phyloP scores from a whole-genome alignment of 2,329 filamentous ascomycete species.

The Aureobasidium vineae region DNA sequence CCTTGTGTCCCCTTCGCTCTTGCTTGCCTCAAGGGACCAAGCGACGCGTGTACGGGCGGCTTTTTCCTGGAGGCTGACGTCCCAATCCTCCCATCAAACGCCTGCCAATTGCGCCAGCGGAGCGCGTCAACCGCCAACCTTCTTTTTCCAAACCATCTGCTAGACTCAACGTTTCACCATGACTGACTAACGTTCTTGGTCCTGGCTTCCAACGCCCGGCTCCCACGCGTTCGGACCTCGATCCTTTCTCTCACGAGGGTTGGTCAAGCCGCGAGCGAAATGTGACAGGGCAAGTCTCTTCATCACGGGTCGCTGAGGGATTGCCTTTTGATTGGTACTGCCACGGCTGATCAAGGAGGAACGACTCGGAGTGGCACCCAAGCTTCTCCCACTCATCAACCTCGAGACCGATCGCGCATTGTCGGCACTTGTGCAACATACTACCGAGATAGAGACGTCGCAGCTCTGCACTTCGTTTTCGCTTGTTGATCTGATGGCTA shows the following conservation, averaged over 20 bases:
- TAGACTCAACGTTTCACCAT: constrained; percentile 26
- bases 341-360: neutral
- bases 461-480: constrained; percentile 4
- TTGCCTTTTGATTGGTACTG: neutral
- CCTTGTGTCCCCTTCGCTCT: constrained; percentile 5
- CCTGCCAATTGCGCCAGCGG: constrained; percentile 25
- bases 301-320: neutral
- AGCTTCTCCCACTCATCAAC: neutral
- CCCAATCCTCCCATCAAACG: constrained; percentile 11
- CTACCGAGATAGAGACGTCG: constrained; percentile 20
- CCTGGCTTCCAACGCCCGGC: constrained; percentile 24
- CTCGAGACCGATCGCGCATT: neutral
- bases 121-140: constrained; percentile 26
- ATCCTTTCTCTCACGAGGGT: constrained; percentile 2
- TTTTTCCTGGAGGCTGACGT: neutral
- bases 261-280: constrained; percentile 11
- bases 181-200: constrained; percentile 10
- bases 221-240: constrained; percentile 22
- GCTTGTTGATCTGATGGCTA: constrained; percentile 13
- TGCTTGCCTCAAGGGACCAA: neutral
- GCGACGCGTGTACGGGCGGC: constrained; percentile 23
- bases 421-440: constrained; percentile 16
- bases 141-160: constrained; percentile 21
- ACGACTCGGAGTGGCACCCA: neutral
- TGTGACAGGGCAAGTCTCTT: constrained; percentile 19